Percentiles rank a stretch among this genome's conserved stretches.
Evolutionary conservation across 192 early-diverging fungal species (phyloP).

Genomic region (Kappamyces sp.): DNA sequence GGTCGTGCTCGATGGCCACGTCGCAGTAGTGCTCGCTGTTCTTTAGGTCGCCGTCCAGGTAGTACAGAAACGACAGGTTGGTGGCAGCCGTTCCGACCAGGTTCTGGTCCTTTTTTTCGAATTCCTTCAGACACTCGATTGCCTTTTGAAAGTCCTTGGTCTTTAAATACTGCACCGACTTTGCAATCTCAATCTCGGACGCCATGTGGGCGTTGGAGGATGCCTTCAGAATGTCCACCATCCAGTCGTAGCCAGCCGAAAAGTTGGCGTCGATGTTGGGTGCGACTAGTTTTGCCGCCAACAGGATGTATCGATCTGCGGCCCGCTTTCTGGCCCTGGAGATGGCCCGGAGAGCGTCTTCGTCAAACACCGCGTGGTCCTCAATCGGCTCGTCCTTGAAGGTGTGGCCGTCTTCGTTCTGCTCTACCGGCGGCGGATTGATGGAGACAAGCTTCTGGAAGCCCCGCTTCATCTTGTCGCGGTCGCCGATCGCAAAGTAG

Average conservation of each 20-base stretch:
- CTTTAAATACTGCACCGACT: constrained; percentile 51
- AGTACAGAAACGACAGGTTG: constrained; percentile 53
- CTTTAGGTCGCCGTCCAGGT: constrained; percentile 48
- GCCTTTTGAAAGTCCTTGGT: constrained; percentile 50
- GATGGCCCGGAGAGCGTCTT: constrained; percentile 46
- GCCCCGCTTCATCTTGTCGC: constrained; percentile 46
- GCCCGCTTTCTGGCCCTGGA: constrained; percentile 37
- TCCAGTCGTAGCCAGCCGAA: constrained; percentile 46
- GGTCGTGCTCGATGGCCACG: constrained; percentile 41
- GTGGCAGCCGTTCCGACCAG: constrained; percentile 51
- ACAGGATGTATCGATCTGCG: constrained; percentile 41
- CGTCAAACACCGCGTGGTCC: constrained; percentile 54
- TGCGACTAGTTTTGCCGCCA: constrained; percentile 50
- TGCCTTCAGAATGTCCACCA: constrained; percentile 43
- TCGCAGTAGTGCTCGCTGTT: constrained; percentile 52
- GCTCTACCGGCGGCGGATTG: constrained; percentile 33
- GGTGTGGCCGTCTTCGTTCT: constrained; percentile 34
- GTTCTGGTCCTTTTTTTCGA: constrained; percentile 53
- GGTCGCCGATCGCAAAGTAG: constrained; percentile 56
- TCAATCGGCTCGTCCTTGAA: constrained; percentile 42
- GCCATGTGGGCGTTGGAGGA: constrained; percentile 46
- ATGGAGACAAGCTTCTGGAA: constrained; percentile 48
- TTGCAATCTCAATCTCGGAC: constrained; percentile 54
- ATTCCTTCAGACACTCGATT: constrained; percentile 44
- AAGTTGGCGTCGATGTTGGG: constrained; percentile 39